Conservation (phyloP, 2,329 filamentous ascomycete genomes). For the Cytospora piceae region DNA sequence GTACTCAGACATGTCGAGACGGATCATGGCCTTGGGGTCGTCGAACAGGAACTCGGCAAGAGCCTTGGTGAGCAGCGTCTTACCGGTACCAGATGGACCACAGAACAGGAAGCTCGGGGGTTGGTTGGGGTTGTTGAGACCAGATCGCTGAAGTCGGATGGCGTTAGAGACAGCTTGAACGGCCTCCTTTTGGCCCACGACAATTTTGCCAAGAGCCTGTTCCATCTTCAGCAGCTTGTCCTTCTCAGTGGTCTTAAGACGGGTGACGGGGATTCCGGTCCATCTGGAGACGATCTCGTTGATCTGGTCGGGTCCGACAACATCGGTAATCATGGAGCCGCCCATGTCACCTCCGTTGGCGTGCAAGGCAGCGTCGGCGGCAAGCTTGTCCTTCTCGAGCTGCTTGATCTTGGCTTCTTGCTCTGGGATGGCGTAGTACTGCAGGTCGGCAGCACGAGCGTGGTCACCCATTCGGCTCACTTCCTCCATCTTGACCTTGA, state of each 20-base stretch:
- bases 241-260: slow-evolving; percentile 93
- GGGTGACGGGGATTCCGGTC: slow-evolving; percentile 97
- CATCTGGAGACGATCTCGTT: slow-evolving; percentile 97
- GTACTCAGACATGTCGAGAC: slow-evolving; percentile 99
- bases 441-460: slow-evolving; percentile 85
- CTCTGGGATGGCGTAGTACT: slow-evolving; percentile 97
- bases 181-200: slow-evolving; percentile 93
- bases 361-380: slow-evolving; percentile 73
- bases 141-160: slow-evolving; percentile 92
- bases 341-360: slow-evolving; percentile 59
- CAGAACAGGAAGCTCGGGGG: slow-evolving; percentile 99
- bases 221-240: slow-evolving; percentile 99
- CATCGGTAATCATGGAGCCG: slow-evolving; percentile 82
- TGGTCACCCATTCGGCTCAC: slow-evolving; percentile 87
- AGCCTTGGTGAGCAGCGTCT: slow-evolving; percentile 95
- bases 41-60: slow-evolving; percentile 98
- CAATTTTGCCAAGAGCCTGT: slow-evolving; percentile 77
- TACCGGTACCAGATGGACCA: slow-evolving; percentile 96
- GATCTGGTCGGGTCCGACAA: slow-evolving; percentile 96
- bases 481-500: slow-evolving; percentile 91
- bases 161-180: slow-evolving; percentile 93
- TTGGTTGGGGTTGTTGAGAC: slow-evolving; percentile 92
- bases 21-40: slow-evolving; percentile 95
- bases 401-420: slow-evolving; percentile 78
- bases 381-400: slow-evolving; percentile 79